These are phyloP conservation scores for Quercus cerris DNA, from an alignment of 306 rosid genomes.

Conservation along the genomic window DNA sequence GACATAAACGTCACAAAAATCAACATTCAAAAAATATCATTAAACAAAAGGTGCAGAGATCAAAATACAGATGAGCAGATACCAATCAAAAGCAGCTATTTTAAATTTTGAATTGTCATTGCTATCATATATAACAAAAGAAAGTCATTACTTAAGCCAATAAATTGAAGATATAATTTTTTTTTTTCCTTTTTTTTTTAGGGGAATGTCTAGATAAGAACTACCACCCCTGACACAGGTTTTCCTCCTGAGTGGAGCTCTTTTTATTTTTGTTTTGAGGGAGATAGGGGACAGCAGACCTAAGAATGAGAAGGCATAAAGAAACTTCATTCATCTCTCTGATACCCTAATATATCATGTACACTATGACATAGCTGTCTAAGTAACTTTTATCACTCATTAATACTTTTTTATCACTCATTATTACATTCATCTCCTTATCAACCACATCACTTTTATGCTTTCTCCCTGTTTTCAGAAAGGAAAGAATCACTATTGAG, in stretches of 20 bases:
- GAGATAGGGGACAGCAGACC: too few species aligned
- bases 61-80: background rate
- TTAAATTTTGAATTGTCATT: background rate
- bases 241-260: background rate
- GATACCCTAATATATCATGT: too few species aligned
- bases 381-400: too few species aligned
- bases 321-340: too few species aligned
- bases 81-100: background rate
- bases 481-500: too few species aligned
- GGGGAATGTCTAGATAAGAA: background rate
- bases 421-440: too few species aligned
- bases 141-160: background rate
- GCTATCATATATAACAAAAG: background rate
- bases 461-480: too few species aligned
- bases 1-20: background rate
- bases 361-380: too few species aligned
- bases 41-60: background rate
- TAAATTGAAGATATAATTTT: background rate
- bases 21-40: background rate
- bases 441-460: too few species aligned
- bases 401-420: too few species aligned
- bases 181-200: background rate
- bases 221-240: background rate
- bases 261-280: background rate
- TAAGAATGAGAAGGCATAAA: too few species aligned